These are phyloP conservation scores for Isoetes taiwanensis DNA, from an alignment of 75 land plant species.

Conservation along the genomic window DNA sequence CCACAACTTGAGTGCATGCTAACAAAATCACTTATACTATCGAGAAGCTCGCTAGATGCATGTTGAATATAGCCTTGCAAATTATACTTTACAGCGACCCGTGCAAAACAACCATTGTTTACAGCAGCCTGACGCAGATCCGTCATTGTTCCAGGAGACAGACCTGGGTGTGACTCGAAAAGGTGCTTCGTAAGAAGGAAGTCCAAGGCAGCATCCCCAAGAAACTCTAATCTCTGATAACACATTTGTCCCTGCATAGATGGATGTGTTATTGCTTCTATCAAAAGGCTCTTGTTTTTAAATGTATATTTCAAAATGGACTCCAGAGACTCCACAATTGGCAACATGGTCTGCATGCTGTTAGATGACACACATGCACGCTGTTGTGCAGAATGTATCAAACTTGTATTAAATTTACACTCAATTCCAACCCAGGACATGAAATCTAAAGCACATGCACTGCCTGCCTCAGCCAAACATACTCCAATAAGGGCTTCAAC, in stretches of 20 bases:
- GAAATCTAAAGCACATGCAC: slow-evolving; percentile 41
- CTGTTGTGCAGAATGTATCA: slow-evolving; percentile 27
- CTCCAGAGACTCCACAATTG: slow-evolving; percentile 36
- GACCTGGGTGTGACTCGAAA: slow-evolving; percentile 31
- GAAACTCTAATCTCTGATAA: slow-evolving; percentile 93
- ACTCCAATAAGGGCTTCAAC: slow-evolving; percentile 93
- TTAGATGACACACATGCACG: slow-evolving; percentile 26
- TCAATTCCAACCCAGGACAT: slow-evolving; percentile 79
- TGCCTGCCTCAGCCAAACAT: slow-evolving; percentile 49
- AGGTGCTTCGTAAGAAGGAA: slow-evolving; percentile 68
- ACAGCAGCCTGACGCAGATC: slow-evolving; percentile 89
- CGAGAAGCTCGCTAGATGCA: slow-evolving; percentile 38
- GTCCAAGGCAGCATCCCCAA: slow-evolving; percentile 87
- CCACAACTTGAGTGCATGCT: too few species aligned
- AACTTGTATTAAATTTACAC: slow-evolving; percentile 27
- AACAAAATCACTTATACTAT: slow-evolving; percentile 51
- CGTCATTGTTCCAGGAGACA: slow-evolving; percentile 77
- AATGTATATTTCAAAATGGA: slow-evolving; percentile 52
- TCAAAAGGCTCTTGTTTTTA: slow-evolving; percentile 41
- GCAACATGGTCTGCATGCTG: slow-evolving; percentile 19
- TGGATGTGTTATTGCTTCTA: slow-evolving; percentile 90
- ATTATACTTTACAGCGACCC: slow-evolving; percentile 53
- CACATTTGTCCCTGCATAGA: slow-evolving; percentile 47
- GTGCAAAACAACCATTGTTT: slow-evolving; percentile 88
- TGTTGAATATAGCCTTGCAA: slow-evolving; percentile 64